A percentile compares a stretch with the other conserved stretches of the same genome.
These are phyloP conservation scores for Tripterygium wilfordii DNA, from an alignment of 177 flowering plant species.

Conservation along the genomic window DNA sequence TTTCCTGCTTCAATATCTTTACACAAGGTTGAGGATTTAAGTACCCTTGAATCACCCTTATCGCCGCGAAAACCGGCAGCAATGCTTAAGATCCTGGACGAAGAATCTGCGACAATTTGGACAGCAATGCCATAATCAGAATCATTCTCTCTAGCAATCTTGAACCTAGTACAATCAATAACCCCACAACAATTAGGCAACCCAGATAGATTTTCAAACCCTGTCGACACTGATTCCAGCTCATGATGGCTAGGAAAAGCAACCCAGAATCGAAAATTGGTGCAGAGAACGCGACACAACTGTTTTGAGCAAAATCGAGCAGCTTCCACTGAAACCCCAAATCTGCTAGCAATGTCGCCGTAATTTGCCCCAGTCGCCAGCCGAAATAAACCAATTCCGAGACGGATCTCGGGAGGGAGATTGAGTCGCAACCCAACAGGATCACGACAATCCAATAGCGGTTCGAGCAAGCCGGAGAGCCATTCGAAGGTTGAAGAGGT, in stretches of 20 bases:
- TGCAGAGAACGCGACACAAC: slow-evolving; percentile 79
- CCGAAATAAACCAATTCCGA: slow-evolving; percentile 66
- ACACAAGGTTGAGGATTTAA: slow-evolving; percentile 47
- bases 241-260: slow-evolving; percentile 51
- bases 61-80: slow-evolving; percentile 60
- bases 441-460: slow-evolving; percentile 84
- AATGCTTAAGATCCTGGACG: slow-evolving; percentile 60
- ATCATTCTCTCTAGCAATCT: slow-evolving; percentile 5
- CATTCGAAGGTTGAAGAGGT: slow-evolving; percentile 64
- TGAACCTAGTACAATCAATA: slow-evolving; percentile 51
- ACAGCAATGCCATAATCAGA: slow-evolving; percentile 39
- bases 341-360: slow-evolving; percentile 38
- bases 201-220: slow-evolving; percentile 42
- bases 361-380: slow-evolving; percentile 62
- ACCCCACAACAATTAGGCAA: slow-evolving; percentile 81
- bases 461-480: slow-evolving; percentile 77
- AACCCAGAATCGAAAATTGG: slow-evolving; percentile 85
- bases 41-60: slow-evolving; percentile 37
- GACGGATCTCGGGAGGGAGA: slow-evolving; percentile 58
- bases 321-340: slow-evolving; percentile 47
- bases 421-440: slow-evolving; percentile 52
- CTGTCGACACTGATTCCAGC: slow-evolving; percentile 37
- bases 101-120: slow-evolving; percentile 68
- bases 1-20: slow-evolving; percentile 46
- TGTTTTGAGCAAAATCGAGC: slow-evolving; percentile 73